These are phyloP conservation scores for Byssothecium circinans DNA, from an alignment of 2,329 filamentous ascomycete genomes.

Conservation along the genomic window DNA sequence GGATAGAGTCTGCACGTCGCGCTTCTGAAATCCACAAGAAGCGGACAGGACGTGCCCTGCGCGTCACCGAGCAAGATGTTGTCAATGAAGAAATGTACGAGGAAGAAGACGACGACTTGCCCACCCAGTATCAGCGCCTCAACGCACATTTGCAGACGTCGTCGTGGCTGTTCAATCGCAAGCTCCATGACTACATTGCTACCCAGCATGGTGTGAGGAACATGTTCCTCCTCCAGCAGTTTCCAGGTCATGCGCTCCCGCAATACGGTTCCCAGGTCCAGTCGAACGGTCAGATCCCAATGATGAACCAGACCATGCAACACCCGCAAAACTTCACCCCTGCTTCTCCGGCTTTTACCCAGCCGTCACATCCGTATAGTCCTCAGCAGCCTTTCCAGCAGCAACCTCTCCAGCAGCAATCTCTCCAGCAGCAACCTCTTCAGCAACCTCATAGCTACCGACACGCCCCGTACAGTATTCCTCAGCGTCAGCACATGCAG, in stretches of 20 bases:
- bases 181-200: constrained; percentile 61
- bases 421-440: constrained; percentile 23
- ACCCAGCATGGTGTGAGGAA: constrained; percentile 60
- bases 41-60: constrained; percentile 78
- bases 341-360: constrained; percentile 22
- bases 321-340: constrained; percentile 38
- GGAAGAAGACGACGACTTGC: constrained; percentile 83
- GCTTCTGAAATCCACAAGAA: constrained; percentile 91
- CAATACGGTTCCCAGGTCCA: constrained; percentile 10
- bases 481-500: constrained; percentile 42
- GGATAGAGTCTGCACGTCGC: constrained; percentile 81
- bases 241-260: constrained; percentile 39
- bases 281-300: constrained; percentile 19
- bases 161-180: constrained; percentile 63
- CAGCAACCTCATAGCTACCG: constrained; percentile 39
- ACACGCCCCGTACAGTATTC: constrained; percentile 51
- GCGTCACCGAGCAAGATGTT: constrained; percentile 83
- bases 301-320: constrained; percentile 36
- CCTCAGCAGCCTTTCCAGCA: constrained; percentile 30
- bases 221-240: constrained; percentile 40
- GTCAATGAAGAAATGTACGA: constrained; percentile 95
- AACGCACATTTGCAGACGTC: constrained; percentile 64
- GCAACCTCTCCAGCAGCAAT: constrained; percentile 25
- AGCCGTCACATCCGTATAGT: constrained; percentile 20
- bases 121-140: constrained; percentile 66